Evolutionary conservation across 345 rosid genomes (phyloP), one percentile per base, ranked within the genome.

Genomic region (Populus euphratica): DNA sequence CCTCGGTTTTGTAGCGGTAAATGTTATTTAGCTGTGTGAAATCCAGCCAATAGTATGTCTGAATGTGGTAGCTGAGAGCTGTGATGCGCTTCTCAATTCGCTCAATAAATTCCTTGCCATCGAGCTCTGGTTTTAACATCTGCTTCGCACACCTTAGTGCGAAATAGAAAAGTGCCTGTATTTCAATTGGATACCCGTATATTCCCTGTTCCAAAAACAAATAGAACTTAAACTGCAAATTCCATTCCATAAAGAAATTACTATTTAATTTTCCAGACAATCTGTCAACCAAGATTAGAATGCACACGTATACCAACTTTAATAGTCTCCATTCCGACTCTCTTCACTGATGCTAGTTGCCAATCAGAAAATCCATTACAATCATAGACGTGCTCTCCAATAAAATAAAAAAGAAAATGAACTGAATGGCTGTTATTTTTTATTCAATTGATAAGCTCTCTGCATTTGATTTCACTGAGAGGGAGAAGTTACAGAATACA

Each of bases 81-180:
- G 77, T 50, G 27, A 85, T 84, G 64, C 91, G 80, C 75, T 81
- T 88, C 67, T 82, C 86, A 62, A 90, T 88, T 73, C 85, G 73
- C 71, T 85, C 89, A 10, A 88, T 82, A 69, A 88, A 80, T 59
- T 84, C 93, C 81, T 86, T 88, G 70, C 85, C 90, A 61, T 77
- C 87, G 35, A 77, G 83, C 78, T 88, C 93, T 12, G 86, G 88
- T 74, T 85, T 87, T 79, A 88, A 86, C 90, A 90, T 73, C 81
- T 83, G 87, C 77, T 78, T 76, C 3, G 89, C 88, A 79, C 91
- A 88, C 80, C 91, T 86, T 73, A 86, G 70, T 5, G 91, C 90
- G 67, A 86, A 86, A 79, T 70, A 88, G 85, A 90, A 88, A 36
- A 87, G 89, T 54, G 90, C 86, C 80, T 90, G 93, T 71, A 90